Evolutionary conservation across 768 basidiomycete species (phyloP), one percentile per base, ranked within the genome.

Genomic region (Gymnopilus dilepis): DNA sequence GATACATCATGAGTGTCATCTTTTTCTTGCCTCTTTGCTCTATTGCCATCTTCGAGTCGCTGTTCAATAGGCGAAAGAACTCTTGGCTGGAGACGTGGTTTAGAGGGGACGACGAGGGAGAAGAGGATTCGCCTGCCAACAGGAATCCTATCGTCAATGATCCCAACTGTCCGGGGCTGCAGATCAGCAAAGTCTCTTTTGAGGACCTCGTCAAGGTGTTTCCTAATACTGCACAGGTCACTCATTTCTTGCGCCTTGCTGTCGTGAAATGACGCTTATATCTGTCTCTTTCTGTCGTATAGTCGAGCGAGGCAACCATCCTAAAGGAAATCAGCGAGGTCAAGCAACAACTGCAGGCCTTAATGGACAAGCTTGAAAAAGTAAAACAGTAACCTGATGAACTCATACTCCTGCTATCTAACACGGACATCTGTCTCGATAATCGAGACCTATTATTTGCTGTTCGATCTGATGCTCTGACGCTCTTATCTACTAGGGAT

Each of bases 11-110:
- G 95, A 75, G 77, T 22, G 65, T 82, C 42, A 61, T 97, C n/a
- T 97, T 98, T 80, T 90, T 89, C 75, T 61, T 95, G 56, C 94
- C 95, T 3, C 78, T 97, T 30, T 77, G 81, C 3, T 53, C 82
- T 15, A 91, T 97, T 63, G 91, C 94, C 0, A 68, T 95, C 33
- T 90, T 80, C 67, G 96, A 97, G 76, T 82, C 91, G 0, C 79
- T 80, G 9, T 71, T 81, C 50, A 76, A 82, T 61, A 71, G 73
- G 13, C 69, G 74, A 26, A 85, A 82, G 63, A 81, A 84, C 63
- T 75, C 72, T 8, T 93, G 91, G 90, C 75, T 92, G 71, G 81
- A 83, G 37, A 83, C 80, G 58, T 91, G 93, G 89, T 81, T 94
- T 61, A 71, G 74, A 15, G 79, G 83, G 42, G 73, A 80, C 22